phyloP scores from a whole-genome alignment of 1,284 basidiomycete genomes.

The Meira nashicola region DNA sequence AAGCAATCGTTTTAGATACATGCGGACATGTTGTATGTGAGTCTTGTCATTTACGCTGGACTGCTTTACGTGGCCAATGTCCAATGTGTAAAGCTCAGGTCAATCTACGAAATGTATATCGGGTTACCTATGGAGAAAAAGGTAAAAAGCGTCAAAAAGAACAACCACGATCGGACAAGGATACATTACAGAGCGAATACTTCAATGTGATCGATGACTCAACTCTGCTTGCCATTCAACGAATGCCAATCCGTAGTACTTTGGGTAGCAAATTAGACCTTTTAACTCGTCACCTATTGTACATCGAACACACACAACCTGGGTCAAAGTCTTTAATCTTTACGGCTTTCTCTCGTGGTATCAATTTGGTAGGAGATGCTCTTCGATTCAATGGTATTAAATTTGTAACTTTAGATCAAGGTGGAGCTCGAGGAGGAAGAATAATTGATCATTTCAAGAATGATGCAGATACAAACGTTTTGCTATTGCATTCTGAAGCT shows the following conservation, averaged over 20 bases:
- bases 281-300: conserved; percentile 29
- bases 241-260: conserved; percentile 21
- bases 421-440: conserved; percentile 23
- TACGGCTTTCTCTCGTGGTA: conserved; percentile 43
- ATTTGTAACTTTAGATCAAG: conserved; percentile 29
- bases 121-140: conserved; percentile 32
- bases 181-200: background rate
- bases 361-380: conserved; percentile 42
- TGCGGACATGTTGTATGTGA: conserved; percentile 47
- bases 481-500: conserved; percentile 47
- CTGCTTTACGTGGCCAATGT: conserved; percentile 20
- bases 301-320: conserved; percentile 17
- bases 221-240: conserved; percentile 20
- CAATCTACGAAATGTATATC: conserved; percentile 34
- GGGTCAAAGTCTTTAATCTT: conserved; percentile 48
- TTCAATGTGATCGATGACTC: conserved; percentile 26
- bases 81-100: conserved; percentile 42
- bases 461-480: conserved; percentile 25
- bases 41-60: conserved; percentile 47
- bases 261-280: conserved; percentile 46
- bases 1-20: conserved; percentile 39
- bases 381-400: conserved; percentile 37
- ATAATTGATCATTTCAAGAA: conserved; percentile 30
- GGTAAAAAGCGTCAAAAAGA: conserved; percentile 2
- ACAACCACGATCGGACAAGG: background rate